Conservation (phyloP, 2,329 filamentous ascomycete genomes). For the Huntiella omanensis region DNA sequence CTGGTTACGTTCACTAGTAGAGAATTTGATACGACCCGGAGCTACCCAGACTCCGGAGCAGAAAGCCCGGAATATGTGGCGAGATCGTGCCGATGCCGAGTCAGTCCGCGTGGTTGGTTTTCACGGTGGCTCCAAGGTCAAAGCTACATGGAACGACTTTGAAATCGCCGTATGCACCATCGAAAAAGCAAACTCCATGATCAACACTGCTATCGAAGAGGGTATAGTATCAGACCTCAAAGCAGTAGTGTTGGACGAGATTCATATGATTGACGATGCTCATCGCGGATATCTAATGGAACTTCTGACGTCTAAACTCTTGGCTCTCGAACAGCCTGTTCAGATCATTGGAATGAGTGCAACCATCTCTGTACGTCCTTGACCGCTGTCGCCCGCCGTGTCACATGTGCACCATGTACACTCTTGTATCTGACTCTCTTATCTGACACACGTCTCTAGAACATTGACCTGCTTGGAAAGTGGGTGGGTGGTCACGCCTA, state of each 20-base stretch:
- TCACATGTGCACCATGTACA: not conserved
- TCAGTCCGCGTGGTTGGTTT: constrained; percentile 50
- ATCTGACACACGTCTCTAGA: constrained; percentile 24
- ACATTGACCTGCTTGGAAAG: constrained; percentile 46
- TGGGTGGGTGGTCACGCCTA: constrained; percentile 58
- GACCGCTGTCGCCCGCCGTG: too few species aligned
- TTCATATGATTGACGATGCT: constrained; percentile 69
- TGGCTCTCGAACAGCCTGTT: constrained; percentile 46
- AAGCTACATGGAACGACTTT: constrained; percentile 51
- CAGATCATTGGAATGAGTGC: constrained; percentile 69
- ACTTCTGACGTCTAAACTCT: constrained; percentile 52
- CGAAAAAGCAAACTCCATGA: constrained; percentile 61
- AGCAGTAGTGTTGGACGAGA: constrained; percentile 53
- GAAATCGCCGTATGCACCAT: constrained; percentile 66
- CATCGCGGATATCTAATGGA: constrained; percentile 59
- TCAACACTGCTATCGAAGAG: constrained; percentile 57
- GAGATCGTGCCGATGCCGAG: constrained; percentile 35
- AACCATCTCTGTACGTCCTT: constrained; percentile 42
- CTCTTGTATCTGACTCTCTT: not conserved
- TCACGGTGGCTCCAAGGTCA: constrained; percentile 53
- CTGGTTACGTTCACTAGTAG: constrained; percentile 50
- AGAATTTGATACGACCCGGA: constrained; percentile 31
- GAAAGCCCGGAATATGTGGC: constrained; percentile 27
- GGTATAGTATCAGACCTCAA: constrained; percentile 44
- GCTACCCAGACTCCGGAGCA: constrained; percentile 18